Percentiles rank a stretch among this genome's conserved stretches.
Conservation (phyloP, 1,139 yeast species). For the Diutina pseudorugosa region DNA sequence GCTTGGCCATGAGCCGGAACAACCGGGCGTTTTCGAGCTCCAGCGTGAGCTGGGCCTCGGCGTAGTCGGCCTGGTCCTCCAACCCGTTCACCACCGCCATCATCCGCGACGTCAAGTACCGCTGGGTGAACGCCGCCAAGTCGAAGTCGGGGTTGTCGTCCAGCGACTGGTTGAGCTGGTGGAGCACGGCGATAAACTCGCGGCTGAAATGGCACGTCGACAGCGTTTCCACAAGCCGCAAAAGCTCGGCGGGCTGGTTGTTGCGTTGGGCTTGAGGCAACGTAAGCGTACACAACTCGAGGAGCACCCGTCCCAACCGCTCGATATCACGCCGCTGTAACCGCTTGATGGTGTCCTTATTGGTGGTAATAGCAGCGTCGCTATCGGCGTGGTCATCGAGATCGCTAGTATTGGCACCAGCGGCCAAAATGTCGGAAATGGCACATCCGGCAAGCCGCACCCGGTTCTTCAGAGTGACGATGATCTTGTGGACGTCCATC, state of each 20-base stretch:
- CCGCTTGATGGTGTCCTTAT: slow-evolving; percentile 10
- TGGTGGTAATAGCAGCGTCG: slow-evolving; percentile 12
- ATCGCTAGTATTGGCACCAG: slow-evolving; percentile 2
- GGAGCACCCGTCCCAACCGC: slow-evolving; percentile 44
- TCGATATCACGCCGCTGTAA: slow-evolving; percentile 43
- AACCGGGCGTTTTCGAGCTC: slow-evolving; percentile 86
- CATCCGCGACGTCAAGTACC: slow-evolving; percentile 25
- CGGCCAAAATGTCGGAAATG: slow-evolving; percentile 50
- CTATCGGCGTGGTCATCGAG: slow-evolving; percentile 10
- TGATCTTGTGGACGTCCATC: slow-evolving; percentile 54
- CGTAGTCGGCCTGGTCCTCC: slow-evolving; percentile 46
- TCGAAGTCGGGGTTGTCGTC: slow-evolving; percentile 6
- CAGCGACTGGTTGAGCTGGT: slow-evolving; percentile 5
- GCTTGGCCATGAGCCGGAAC: slow-evolving; percentile 69
- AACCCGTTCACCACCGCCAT: slow-evolving; percentile 39
- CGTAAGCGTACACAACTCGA: slow-evolving; percentile 39
- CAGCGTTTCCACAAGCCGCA: slow-evolving; percentile 11
- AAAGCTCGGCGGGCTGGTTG: slow-evolving; percentile 6
- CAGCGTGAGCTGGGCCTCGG: slow-evolving; percentile 52
- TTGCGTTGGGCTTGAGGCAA: slow-evolving; percentile 18
- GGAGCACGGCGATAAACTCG: slow-evolving; percentile 12
- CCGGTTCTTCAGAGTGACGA: slow-evolving; percentile 61
- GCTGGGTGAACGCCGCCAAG: slow-evolving; percentile 10
- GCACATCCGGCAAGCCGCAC: slow-evolving; percentile 66
- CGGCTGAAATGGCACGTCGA: slow-evolving; percentile 12